Base-by-base conservation (phyloP, 176 grass and related monocot species). In the Neostapfia colusana region DNA sequence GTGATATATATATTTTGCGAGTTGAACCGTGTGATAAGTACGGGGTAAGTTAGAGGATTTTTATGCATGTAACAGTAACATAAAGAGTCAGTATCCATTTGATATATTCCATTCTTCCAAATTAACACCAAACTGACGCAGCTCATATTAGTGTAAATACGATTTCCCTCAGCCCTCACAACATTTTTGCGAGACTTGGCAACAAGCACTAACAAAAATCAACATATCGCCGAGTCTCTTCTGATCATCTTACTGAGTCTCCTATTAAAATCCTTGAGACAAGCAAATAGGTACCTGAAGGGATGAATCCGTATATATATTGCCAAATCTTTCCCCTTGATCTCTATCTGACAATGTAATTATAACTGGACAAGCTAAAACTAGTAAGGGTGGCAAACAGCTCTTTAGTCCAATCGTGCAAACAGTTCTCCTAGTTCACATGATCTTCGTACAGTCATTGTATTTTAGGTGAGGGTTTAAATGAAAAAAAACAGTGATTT, bases 301-400 rank as follows among this genome's bases (percentile, higher is more conserved):
- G 28, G 50, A 50, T 26, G 31, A 76, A 60, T 67, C 41, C 21
- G 4, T 17, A 63, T 14, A 46, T 17, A 79, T 4, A 69, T 62
- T 75, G 43, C 12, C 51, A 65, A 79, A 31, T 13, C 43, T 7
- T 36, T 34, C 37, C 62, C 69, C 56, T 79, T 61, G 42, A 65
- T 78, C 64, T 69, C 54, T 79, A 69, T 37, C 35, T 3, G 2
- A 17, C n/a, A 37, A 45, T 3, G 21, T 11, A 70, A 53, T 57
- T 20, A 20, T 31, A 31, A 31, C 13, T 63, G 5, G 59, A 35
- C n/a, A n/a, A n/a, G n/a, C n/a, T n/a, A 5, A 35, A 62, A 35
- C 15, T 17, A 20, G 61, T 31, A 31, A 31, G 31, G 31, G 31
- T 2, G 31, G 31, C 31, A 31, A 31, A 31, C 31, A 31, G 31